Conservation (phyloP, 2,329 filamentous ascomycete species). For the Phialophora verrucosa region DNA sequence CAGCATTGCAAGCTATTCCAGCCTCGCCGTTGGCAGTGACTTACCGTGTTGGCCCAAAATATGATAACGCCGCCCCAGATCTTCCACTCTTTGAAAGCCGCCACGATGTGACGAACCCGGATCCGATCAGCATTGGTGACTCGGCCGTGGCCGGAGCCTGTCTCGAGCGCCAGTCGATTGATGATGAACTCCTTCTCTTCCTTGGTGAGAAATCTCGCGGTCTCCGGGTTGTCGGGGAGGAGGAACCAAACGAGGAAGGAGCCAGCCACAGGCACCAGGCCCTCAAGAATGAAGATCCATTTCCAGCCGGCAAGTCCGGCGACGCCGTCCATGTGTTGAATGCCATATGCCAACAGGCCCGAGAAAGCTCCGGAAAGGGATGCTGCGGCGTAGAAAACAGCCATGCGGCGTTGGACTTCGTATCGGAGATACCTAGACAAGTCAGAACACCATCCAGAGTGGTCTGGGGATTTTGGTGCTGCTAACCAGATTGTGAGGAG, state of each 20-base stretch:
- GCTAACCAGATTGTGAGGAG: slow-evolving; percentile 25
- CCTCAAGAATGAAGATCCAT: slow-evolving; percentile 64
- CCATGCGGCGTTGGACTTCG: slow-evolving; percentile 42
- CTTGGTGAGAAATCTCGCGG: slow-evolving; percentile 71
- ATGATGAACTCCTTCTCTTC: slow-evolving; percentile 71
- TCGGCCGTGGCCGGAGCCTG: slow-evolving; percentile 58
- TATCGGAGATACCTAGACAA: slow-evolving; percentile 46
- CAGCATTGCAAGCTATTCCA: not conserved
- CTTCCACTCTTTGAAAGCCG: slow-evolving; percentile 71
- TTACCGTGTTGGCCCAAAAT: slow-evolving; percentile 37
- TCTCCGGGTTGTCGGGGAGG: slow-evolving; percentile 75
- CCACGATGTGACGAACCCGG: slow-evolving; percentile 67
- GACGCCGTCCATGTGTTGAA: slow-evolving; percentile 54
- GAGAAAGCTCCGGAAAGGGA: slow-evolving; percentile 52
- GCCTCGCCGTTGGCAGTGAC: not conserved
- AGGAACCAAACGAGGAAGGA: slow-evolving; percentile 61
- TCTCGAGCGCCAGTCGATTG: slow-evolving; percentile 68
- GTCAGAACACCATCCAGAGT: not conserved
- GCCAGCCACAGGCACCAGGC: slow-evolving; percentile 57
- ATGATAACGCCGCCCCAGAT: slow-evolving; percentile 58
- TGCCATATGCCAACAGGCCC: slow-evolving; percentile 57
- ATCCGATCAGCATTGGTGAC: slow-evolving; percentile 69
- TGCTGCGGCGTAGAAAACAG: slow-evolving; percentile 42
- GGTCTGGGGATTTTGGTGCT: not conserved
- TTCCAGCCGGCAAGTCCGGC: slow-evolving; percentile 56